Evolutionary conservation across 352 stramenopile genomes (phyloP).

Genomic region (Phytophthora tentaculata): DNA sequence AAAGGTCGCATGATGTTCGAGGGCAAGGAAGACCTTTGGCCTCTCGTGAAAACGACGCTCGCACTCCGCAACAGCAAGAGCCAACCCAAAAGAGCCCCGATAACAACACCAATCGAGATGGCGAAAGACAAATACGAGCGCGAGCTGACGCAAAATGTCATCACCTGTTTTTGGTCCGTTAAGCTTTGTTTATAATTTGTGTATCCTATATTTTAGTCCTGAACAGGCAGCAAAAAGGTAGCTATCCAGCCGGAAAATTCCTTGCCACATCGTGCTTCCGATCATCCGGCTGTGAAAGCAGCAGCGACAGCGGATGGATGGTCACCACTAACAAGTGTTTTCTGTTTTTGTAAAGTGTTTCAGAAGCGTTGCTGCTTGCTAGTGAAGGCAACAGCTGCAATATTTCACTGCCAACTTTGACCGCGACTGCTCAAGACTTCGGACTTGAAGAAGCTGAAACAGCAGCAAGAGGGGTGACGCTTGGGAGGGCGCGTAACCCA

Average conservation of each 20-base stretch:
- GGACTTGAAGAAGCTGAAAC: too few relatives aligned
- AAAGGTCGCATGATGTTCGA: too few relatives aligned
- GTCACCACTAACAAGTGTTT: neutral
- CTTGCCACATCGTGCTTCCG: neutral
- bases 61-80: neutral
- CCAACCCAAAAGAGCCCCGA: neutral
- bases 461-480: too few relatives aligned
- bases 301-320: neutral
- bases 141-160: too few relatives aligned
- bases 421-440: too few relatives aligned
- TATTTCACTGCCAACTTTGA: too few relatives aligned
- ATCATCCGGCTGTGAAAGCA: neutral
- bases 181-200: neutral
- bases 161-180: too few relatives aligned
- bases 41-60: neutral
- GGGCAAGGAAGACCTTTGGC: neutral
- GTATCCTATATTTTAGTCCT: neutral
- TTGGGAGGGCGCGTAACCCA: too few relatives aligned
- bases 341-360: too few relatives aligned
- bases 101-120: neutral
- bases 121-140: too few relatives aligned
- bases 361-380: too few relatives aligned
- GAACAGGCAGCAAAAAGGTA: neutral
- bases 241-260: neutral
- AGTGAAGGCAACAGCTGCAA: too few relatives aligned